Evolutionary conservation across 768 basidiomycete species (phyloP).

Genomic region (Austroboletus festivus): DNA sequence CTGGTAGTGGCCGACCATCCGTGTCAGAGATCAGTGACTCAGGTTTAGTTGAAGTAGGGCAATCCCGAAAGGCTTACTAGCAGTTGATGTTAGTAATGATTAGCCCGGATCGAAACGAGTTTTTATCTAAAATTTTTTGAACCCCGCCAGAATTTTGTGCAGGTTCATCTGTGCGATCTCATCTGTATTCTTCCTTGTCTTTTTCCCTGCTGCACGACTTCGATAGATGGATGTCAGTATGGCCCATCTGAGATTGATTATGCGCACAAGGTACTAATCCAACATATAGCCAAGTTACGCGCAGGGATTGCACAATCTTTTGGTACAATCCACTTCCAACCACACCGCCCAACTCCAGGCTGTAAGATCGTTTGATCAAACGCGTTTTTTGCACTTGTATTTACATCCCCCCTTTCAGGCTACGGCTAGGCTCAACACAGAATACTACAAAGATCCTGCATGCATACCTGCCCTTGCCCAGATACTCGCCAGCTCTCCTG

Average conservation of each 20-base stretch:
- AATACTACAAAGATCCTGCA: constrained; percentile 87
- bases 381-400: constrained; percentile 18
- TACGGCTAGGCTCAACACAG: constrained; percentile 84
- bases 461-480: constrained; percentile 90
- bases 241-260: neutral
- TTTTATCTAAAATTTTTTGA: constrained; percentile 33
- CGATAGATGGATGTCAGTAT: constrained; percentile 30
- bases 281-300: constrained; percentile 60
- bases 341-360: constrained; percentile 89
- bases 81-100: no score
- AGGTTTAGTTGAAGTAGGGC: no score
- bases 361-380: constrained; percentile 49
- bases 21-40: no score
- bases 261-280: constrained; percentile 1
- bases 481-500: constrained; percentile 82
- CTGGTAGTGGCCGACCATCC: no score
- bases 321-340: constrained; percentile 75
- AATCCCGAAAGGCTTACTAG: no score
- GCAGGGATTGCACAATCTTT: constrained; percentile 79
- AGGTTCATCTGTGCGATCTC: constrained; percentile 18
- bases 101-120: no score
- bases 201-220: constrained; percentile 23
- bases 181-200: constrained; percentile 29
- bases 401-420: constrained; percentile 50
- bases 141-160: constrained; percentile 57